Conservation (phyloP, 345 rosid species). For the Rhodamnia argentea region DNA sequence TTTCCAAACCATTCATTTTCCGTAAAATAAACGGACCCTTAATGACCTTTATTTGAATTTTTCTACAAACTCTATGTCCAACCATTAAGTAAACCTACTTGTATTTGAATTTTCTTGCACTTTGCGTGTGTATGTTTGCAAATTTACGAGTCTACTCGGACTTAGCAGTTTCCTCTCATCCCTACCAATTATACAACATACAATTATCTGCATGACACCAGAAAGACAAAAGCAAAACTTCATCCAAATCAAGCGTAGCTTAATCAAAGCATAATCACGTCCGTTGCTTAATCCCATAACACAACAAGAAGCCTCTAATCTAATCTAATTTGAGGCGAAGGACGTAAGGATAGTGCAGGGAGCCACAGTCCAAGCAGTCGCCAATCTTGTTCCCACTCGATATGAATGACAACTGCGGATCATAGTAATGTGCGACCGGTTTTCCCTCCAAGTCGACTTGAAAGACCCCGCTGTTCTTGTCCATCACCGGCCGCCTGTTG, state of each 20-base stretch:
- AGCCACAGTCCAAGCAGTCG: constrained; percentile 41
- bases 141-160: not conserved
- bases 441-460: constrained; percentile 58
- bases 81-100: too few species aligned
- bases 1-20: too few species aligned
- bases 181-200: not conserved
- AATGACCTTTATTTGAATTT: too few species aligned
- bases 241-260: not conserved
- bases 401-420: constrained; percentile 18
- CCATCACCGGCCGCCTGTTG: not conserved
- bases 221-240: not conserved
- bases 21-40: too few species aligned
- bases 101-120: too few species aligned
- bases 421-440: constrained; percentile 38
- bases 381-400: constrained; percentile 43
- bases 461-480: constrained; percentile 32
- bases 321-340: constrained; percentile 19
- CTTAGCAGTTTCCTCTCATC: not conserved
- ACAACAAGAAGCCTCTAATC: not conserved
- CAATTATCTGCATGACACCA: not conserved
- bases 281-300: not conserved
- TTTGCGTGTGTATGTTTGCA: not conserved
- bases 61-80: too few species aligned
- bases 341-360: constrained; percentile 17
- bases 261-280: not conserved